These are phyloP conservation scores for Mortierella sp. DNA, from an alignment of 371 early-diverging fungal species.

Conservation along the genomic window DNA sequence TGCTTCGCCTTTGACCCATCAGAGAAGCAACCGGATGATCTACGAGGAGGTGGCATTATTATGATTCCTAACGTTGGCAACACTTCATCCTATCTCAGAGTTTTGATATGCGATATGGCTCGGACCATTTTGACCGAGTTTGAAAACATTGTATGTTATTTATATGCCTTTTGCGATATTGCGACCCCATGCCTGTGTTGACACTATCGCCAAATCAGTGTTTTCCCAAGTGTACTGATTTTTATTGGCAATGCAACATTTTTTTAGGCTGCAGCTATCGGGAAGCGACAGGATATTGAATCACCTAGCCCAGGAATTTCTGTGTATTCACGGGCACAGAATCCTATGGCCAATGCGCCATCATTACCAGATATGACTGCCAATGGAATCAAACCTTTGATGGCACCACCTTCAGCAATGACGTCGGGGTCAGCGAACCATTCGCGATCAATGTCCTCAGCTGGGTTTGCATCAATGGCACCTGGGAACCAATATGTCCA, in stretches of 20 bases:
- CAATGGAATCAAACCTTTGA: constrained; percentile 48
- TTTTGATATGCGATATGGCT: constrained; percentile 81
- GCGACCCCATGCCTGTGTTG: neutral
- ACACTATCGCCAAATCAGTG: neutral
- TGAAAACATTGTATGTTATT: constrained; percentile 61
- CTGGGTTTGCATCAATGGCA: constrained; percentile 31
- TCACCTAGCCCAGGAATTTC: constrained; percentile 45
- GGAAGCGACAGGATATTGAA: constrained; percentile 56
- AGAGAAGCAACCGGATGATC: constrained; percentile 79
- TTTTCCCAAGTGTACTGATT: neutral
- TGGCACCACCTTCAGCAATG: constrained; percentile 53
- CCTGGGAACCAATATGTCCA: constrained; percentile 36
- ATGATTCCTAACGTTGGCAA: constrained; percentile 89
- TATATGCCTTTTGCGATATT: neutral
- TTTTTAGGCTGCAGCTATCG: constrained; percentile 37
- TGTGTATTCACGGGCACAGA: constrained; percentile 21
- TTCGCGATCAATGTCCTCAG: constrained; percentile 34
- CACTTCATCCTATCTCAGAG: constrained; percentile 80
- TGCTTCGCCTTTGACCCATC: constrained; percentile 90
- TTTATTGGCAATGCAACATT: neutral
- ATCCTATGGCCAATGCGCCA: constrained; percentile 16
- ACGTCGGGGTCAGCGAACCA: constrained; percentile 45
- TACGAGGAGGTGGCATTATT: constrained; percentile 72
- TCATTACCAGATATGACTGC: constrained; percentile 45
- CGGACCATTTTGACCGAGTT: constrained; percentile 76